Conservation (phyloP, 2,329 filamentous ascomycete genomes). For the Talaromyces sp. region DNA sequence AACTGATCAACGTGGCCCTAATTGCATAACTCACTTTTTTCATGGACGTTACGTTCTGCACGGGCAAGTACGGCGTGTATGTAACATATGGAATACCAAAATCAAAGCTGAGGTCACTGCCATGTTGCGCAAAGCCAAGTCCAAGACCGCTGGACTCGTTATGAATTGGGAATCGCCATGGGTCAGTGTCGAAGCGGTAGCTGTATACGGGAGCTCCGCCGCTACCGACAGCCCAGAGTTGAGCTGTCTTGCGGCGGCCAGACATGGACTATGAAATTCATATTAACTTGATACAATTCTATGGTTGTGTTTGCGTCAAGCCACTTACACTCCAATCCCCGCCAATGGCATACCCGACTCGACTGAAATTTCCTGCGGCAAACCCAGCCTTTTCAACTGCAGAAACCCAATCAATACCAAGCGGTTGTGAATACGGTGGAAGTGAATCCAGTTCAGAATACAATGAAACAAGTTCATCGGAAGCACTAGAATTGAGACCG, state of each 20-base stretch:
- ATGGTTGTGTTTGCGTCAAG: background rate
- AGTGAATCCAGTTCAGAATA: background rate
- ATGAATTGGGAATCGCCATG: background rate
- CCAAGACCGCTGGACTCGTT: background rate
- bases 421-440: background rate
- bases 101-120: background rate
- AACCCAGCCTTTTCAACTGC: background rate
- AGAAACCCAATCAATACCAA: background rate
- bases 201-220: background rate
- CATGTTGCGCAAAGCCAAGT: background rate
- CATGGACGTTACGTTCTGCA: background rate
- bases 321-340: background rate
- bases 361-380: background rate
- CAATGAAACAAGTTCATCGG: background rate
- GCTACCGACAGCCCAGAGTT: background rate
- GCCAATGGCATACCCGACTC: background rate
- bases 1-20: background rate
- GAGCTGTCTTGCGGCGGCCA: background rate
- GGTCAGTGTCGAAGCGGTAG: background rate
- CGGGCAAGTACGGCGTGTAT: background rate
- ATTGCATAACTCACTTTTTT: conserved; percentile 1
- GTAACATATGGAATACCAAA: background rate
- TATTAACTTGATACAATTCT: background rate
- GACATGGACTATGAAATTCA: background rate
- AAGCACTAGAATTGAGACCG: background rate